Conservation (phyloP, 371 early-diverging fungal species). For the Batrachochytrium dendrobatidis region DNA sequence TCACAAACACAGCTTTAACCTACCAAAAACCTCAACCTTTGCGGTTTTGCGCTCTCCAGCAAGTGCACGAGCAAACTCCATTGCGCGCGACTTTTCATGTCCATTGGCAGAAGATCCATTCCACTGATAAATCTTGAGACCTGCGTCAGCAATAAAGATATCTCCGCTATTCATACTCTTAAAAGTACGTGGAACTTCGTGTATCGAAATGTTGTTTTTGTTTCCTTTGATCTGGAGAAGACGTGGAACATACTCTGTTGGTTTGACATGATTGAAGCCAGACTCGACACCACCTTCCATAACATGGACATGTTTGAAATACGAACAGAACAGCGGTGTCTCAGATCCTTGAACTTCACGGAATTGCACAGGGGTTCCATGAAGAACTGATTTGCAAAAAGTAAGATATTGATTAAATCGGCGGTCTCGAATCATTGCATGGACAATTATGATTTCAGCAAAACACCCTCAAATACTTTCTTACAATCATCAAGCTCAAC, state of each 20-base stretch:
- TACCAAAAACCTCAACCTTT: constrained; percentile 60
- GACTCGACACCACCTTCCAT: constrained; percentile 66
- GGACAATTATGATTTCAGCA: no score
- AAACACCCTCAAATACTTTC: constrained; percentile 10
- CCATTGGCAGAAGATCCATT: constrained; percentile 62
- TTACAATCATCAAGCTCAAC: constrained; percentile 79
- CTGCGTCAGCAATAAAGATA: constrained; percentile 71
- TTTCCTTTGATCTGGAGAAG: constrained; percentile 60
- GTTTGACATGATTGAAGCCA: constrained; percentile 70
- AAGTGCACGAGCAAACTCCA: constrained; percentile 55
- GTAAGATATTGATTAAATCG: neutral
- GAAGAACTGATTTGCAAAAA: constrained; percentile 41
- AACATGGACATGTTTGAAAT: constrained; percentile 48
- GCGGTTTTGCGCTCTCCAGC: constrained; percentile 59
- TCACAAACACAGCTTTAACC: constrained; percentile 1
- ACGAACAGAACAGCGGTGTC: constrained; percentile 54
- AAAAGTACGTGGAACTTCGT: constrained; percentile 51
- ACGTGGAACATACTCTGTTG: constrained; percentile 47
- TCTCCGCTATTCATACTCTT: constrained; percentile 63
- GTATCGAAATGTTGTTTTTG: constrained; percentile 41
- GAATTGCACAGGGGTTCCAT: constrained; percentile 63
- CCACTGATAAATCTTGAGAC: constrained; percentile 64
- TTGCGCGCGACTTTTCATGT: constrained; percentile 65
- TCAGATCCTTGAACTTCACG: constrained; percentile 70
- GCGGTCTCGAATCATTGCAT: neutral